Evolutionary conservation across 1,284 basidiomycete species (phyloP).

Genomic region (Naganishia sp.): DNA sequence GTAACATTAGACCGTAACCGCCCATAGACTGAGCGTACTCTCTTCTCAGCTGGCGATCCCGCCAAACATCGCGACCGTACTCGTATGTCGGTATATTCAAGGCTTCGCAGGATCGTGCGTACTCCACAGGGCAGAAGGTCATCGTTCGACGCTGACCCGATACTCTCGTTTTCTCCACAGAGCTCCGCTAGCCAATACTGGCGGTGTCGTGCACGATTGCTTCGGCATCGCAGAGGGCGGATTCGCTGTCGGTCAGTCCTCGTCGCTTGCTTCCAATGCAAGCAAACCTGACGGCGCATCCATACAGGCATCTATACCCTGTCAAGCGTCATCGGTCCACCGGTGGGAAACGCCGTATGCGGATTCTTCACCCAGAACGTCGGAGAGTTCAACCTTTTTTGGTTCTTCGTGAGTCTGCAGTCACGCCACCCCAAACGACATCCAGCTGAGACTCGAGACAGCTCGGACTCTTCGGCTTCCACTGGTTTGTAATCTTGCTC

Average conservation of each 20-base stretch:
- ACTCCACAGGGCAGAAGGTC: conserved; percentile 53
- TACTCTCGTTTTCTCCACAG: conserved; percentile 42
- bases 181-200: conserved; percentile 56
- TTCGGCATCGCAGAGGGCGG: conserved; percentile 54
- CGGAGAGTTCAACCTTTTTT: conserved; percentile 22
- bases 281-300: not conserved
- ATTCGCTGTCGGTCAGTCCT: conserved; percentile 39
- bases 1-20: conserved; percentile 36
- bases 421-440: not conserved
- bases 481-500: conserved; percentile 55
- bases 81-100: conserved; percentile 44
- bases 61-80: conserved; percentile 39
- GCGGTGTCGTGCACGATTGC: conserved; percentile 56
- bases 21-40: not conserved
- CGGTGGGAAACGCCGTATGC: conserved; percentile 52
- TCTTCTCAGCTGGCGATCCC: conserved; percentile 40
- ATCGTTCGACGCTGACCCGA: conserved; percentile 54
- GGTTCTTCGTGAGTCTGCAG: conserved; percentile 12
- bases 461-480: conserved; percentile 40
- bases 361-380: conserved; percentile 49
- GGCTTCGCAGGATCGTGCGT: conserved; percentile 43
- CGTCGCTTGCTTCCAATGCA: not conserved
- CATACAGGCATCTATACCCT: conserved; percentile 52
- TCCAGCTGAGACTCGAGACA: conserved; percentile 49
- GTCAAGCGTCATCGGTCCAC: conserved; percentile 52